phyloP scores from a whole-genome alignment of 208 protist genomes.

The Leishmania aethiopica region DNA sequence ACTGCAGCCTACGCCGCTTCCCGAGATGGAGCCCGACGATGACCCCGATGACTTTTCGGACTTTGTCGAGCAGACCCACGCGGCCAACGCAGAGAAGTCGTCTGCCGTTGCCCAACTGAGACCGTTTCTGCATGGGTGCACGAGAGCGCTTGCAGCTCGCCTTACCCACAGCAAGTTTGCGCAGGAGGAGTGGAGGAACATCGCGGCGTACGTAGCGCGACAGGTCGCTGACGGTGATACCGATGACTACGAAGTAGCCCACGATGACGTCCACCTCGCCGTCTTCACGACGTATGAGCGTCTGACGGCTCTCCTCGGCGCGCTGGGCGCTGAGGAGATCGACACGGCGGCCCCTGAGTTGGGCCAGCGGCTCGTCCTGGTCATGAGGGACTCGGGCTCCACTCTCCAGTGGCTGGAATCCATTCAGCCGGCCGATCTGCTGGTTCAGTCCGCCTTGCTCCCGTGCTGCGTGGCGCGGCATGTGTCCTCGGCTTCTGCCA shows the following conservation, averaged over 20 bases:
- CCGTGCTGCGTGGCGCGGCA: slow-evolving; percentile 32
- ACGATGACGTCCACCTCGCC: slow-evolving; percentile 50
- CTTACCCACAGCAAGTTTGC: slow-evolving; percentile 21
- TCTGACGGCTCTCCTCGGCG: slow-evolving; percentile 41
- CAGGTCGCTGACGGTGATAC: slow-evolving; percentile 19
- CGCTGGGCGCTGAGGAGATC: slow-evolving; percentile 14
- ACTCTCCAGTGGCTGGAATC: slow-evolving; percentile 16
- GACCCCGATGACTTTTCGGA: slow-evolving; percentile 70
- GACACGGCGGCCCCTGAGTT: not conserved
- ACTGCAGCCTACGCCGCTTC: slow-evolving; percentile 53
- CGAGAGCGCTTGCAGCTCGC: slow-evolving; percentile 26
- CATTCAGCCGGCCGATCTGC: slow-evolving; percentile 2
- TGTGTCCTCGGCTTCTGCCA: not conserved
- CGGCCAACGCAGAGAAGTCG: slow-evolving; percentile 26
- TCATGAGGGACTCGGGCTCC: slow-evolving; percentile 11
- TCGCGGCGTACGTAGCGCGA: slow-evolving; percentile 38
- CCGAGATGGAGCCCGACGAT: slow-evolving; percentile 64
- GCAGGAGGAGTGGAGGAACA: slow-evolving; percentile 19
- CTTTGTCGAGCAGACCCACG: slow-evolving; percentile 22
- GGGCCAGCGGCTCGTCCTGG: slow-evolving; percentile 17
- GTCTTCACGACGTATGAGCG: slow-evolving; percentile 76
- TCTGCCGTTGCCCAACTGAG: slow-evolving; percentile 21
- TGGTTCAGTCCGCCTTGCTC: slow-evolving; percentile 33
- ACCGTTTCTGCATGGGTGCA: slow-evolving; percentile 26
- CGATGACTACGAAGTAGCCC: slow-evolving; percentile 54